Base-by-base conservation (phyloP, 371 early-diverging fungal species). In the Massospora cicadina region DNA sequence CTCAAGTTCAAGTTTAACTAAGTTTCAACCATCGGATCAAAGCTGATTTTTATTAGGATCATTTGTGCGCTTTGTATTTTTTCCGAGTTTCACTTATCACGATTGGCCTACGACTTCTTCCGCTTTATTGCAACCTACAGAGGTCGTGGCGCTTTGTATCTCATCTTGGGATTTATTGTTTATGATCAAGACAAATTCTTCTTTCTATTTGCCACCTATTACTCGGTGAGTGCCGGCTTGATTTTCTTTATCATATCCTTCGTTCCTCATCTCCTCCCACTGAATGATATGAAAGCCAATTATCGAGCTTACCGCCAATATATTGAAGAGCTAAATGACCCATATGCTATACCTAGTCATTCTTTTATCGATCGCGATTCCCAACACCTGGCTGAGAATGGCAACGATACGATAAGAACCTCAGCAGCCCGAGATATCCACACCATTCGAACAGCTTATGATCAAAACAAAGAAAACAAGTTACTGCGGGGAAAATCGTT, bases 291-390 rank as follows among this genome's bases (percentile, higher is more conserved):
- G 10, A 10, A 26, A 12, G 27, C 28, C 1, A 64, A 64, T 29
- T 64, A 30, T 13, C 24, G 13, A 54, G 64, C 64, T 27, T 64
- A 64, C 29, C 54, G 55, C 17, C 53, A 53, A 25, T 64, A 30
- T 2, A 29, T n/a, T 10, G 64, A 64, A 1, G 64, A 64, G 21
- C 10, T 55, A 13, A 26, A 65, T 1, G n/a, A 23, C 21, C 28
- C 83, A 80, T 81, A 43, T 43, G 43, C 43, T 5, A 43, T 43
- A 43, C 43, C 43, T 43, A 43, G 43, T 43, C 43, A 43, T 43
- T 17, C 43, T 43, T 43, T 43, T 17, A 10, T 43, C 43, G 10
- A 5, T 43, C 10, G 17, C 10, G 43, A 43, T 43, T 43, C 43
- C 43, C 43, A 43, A 17, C 10, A 5, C 5, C 5, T 43, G 43